Conservation (phyloP, 2,329 filamentous ascomycete species). For the Pseudocercospora crystallina region DNA sequence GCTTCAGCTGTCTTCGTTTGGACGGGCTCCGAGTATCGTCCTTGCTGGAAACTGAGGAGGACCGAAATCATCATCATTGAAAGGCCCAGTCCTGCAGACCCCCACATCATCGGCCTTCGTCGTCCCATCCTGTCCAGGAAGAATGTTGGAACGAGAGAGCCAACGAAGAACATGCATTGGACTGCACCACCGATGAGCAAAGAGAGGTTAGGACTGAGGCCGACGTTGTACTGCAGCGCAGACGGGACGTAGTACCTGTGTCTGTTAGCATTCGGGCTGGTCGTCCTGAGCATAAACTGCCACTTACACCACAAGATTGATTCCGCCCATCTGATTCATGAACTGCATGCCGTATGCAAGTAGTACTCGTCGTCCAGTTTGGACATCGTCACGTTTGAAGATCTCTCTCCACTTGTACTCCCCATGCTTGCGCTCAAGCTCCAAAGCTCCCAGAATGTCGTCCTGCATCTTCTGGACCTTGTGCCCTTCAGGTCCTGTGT, state of each 20-base stretch:
- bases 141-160: constrained; percentile 48
- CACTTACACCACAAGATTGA: constrained; percentile 40
- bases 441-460: constrained; percentile 39
- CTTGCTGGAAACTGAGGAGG: constrained; percentile 44
- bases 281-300: neutral
- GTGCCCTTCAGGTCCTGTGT: constrained; percentile 27
- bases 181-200: constrained; percentile 50
- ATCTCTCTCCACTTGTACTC: constrained; percentile 42
- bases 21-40: constrained; percentile 27
- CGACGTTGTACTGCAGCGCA: constrained; percentile 49
- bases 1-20: constrained; percentile 44
- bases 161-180: constrained; percentile 44
- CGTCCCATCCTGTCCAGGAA: constrained; percentile 45
- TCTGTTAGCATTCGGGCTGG: neutral
- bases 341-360: constrained; percentile 31
- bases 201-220: constrained; percentile 44
- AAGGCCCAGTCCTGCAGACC: constrained; percentile 34
- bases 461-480: constrained; percentile 33
- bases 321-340: constrained; percentile 34
- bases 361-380: constrained; percentile 42
- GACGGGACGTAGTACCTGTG: constrained; percentile 43
- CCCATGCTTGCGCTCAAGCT: constrained; percentile 38
- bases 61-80: constrained; percentile 44
- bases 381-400: constrained; percentile 41
- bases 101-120: constrained; percentile 37